phyloP scores from a whole-genome alignment of 202 grass and related monocot genomes.

The Schoenoplectus tabernaemontani region DNA sequence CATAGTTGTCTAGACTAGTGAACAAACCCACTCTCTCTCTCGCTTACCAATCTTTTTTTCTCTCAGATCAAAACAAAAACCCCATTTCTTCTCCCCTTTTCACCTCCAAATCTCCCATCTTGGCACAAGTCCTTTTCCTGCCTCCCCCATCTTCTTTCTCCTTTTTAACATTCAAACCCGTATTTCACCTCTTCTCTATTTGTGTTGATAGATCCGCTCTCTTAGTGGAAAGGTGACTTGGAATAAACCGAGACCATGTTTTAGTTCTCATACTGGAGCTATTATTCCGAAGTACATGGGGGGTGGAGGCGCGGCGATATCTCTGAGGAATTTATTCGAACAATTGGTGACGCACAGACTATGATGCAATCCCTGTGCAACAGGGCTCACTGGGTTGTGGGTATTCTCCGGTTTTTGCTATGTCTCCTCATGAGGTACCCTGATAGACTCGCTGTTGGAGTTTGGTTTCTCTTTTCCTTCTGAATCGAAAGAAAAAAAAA shows the following conservation, averaged over 20 bases:
- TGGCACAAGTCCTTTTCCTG: not conserved
- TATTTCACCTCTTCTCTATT: not conserved
- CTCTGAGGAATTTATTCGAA: constrained; percentile 35
- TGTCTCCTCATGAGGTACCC: constrained; percentile 38
- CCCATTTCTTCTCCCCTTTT: constrained; percentile 34
- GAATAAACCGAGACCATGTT: not conserved
- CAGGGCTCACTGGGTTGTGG: constrained; percentile 37
- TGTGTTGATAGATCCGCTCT: constrained; percentile 30
- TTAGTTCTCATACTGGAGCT: constrained; percentile 22
- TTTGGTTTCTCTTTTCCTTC: constrained; percentile 34
- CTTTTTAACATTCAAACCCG: constrained; percentile 27
- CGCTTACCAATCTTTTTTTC: constrained; percentile 15
- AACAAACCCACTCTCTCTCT: constrained; percentile 19
- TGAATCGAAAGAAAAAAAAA: not conserved
- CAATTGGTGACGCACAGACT: constrained; percentile 31
- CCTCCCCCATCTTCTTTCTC: not conserved
- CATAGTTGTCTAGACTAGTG: constrained; percentile 13
- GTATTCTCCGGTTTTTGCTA: constrained; percentile 38
- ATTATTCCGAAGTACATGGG: not conserved
- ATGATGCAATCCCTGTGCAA: constrained; percentile 46
- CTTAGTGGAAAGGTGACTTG: not conserved
- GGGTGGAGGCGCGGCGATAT: constrained; percentile 15
- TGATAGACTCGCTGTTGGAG: constrained; percentile 31
- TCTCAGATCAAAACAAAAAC: constrained; percentile 43
- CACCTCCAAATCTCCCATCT: constrained; percentile 27